Evolutionary conservation across 257 asterid genomes (phyloP).

Genomic region (Paraleonurus japonicus): DNA sequence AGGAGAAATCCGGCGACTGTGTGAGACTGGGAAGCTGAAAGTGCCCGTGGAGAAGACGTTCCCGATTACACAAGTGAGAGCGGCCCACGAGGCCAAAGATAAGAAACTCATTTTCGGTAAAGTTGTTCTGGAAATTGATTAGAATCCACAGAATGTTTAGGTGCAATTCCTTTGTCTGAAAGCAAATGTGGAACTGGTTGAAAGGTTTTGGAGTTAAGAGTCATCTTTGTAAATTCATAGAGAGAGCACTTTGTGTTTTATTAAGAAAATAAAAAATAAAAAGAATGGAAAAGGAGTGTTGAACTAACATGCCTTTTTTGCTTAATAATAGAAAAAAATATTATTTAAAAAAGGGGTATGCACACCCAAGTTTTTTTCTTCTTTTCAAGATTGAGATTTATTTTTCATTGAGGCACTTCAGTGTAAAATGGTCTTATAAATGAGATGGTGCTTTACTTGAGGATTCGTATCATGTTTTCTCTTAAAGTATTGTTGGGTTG

Average conservation of each 20-base stretch:
- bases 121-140: constrained; percentile 1
- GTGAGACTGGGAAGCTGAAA: constrained; percentile 67
- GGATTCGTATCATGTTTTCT: too few relatives aligned
- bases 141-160: not conserved
- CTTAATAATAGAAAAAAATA: too few relatives aligned
- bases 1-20: constrained; percentile 67
- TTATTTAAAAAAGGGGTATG: too few relatives aligned
- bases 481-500: too few relatives aligned
- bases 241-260: not conserved
- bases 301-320: too few relatives aligned
- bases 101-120: not conserved
- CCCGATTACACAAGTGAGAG: constrained; percentile 5
- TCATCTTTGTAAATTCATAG: not conserved
- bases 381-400: too few relatives aligned
- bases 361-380: too few relatives aligned
- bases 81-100: not conserved
- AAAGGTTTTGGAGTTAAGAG: not conserved
- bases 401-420: too few relatives aligned
- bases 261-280: not conserved
- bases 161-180: not conserved
- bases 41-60: constrained; percentile 74
- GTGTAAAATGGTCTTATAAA: too few relatives aligned
- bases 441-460: too few relatives aligned
- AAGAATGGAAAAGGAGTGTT: too few relatives aligned
- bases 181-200: too few relatives aligned